phyloP scores from a whole-genome alignment of 306 rosid species.

The Cucumis cinereus region DNA sequence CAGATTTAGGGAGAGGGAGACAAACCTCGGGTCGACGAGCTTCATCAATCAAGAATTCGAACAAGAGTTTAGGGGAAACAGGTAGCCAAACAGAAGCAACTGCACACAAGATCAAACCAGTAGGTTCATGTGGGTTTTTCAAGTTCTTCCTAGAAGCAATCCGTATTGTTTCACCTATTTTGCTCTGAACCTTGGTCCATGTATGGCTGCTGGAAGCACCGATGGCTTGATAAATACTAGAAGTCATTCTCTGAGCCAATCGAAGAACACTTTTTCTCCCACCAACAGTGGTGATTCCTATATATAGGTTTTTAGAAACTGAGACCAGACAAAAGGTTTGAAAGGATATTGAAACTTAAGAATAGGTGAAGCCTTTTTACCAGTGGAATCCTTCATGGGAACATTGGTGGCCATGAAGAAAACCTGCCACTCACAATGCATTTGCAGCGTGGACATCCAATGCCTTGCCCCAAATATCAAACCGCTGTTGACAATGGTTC shows the following conservation, averaged over 20 bases:
- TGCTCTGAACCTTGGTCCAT: constrained; percentile 69
- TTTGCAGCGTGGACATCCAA: constrained; percentile 81
- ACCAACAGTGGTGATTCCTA: constrained; percentile 73
- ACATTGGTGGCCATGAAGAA: constrained; percentile 96
- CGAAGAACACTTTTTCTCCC: constrained; percentile 87
- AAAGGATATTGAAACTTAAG: background rate
- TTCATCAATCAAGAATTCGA: constrained; percentile 83
- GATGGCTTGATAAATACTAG: constrained; percentile 62
- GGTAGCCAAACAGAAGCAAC: constrained; percentile 95
- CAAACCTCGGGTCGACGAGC: constrained; percentile 58
- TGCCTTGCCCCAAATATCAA: constrained; percentile 88
- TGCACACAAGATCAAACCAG: constrained; percentile 77
- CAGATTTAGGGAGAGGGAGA: background rate
- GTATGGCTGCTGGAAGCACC: constrained; percentile 77
- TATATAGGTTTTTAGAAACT: constrained; percentile 5
- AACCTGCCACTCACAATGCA: constrained; percentile 71
- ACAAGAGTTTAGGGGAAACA: constrained; percentile 42
- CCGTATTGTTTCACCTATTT: constrained; percentile 82
- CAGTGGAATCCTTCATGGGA: constrained; percentile 84
- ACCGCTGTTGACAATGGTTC: constrained; percentile 63
- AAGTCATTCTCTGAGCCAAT: constrained; percentile 89
- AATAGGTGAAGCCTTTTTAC: constrained; percentile 2
- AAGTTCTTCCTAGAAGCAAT: constrained; percentile 79
- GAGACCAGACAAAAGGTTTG: background rate
- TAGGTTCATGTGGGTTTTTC: constrained; percentile 90